Evolutionary conservation across 2,329 filamentous ascomycete genomes (phyloP).

Genomic region (Fusarium heterosporum): DNA sequence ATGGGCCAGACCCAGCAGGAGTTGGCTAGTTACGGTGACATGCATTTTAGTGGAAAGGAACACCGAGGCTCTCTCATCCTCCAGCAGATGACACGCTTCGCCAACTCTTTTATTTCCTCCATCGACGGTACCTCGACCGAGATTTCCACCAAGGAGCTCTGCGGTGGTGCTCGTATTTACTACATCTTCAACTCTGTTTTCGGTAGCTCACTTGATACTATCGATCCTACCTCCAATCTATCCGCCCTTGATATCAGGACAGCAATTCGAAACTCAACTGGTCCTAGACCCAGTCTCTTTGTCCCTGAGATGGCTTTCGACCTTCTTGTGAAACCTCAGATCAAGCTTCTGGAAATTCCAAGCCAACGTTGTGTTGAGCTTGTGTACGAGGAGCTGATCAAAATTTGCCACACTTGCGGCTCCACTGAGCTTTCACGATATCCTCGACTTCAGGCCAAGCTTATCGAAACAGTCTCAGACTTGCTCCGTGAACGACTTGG

Average conservation of each 20-base stretch:
- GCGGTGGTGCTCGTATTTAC: conserved; percentile 94
- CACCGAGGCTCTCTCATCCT: conserved; percentile 94
- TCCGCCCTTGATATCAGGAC: conserved; percentile 95
- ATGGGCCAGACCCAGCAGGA: conserved; percentile 99
- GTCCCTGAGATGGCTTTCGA: conserved; percentile 98
- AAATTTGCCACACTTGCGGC: conserved; percentile 98
- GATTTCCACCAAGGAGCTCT: conserved; percentile 98
- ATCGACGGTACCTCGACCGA: conserved; percentile 99
- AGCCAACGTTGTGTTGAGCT: conserved; percentile 97
- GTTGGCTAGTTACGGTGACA: conserved; percentile 96
- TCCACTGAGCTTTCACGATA: conserved; percentile 93
- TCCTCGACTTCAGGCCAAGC: conserved; percentile 91
- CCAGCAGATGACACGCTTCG: conserved; percentile 98
- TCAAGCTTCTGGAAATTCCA: conserved; percentile 94
- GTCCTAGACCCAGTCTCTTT: conserved; percentile 93
- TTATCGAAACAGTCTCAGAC: conserved; percentile 98
- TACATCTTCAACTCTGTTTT: conserved; percentile 99
- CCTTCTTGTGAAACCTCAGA: conserved; percentile 96
- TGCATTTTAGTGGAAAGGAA: conserved; percentile 97
- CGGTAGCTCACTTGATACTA: conserved; percentile 93
- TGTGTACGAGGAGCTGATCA: conserved; percentile 98
- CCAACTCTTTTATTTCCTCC: conserved; percentile 96
- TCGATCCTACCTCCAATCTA: conserved; percentile 95
- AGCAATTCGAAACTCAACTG: conserved; percentile 97
- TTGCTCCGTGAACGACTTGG: conserved; percentile 91